Evolutionary conservation across 176 grass and related monocot genomes (phyloP).

Genomic region (Musa beccarii): DNA sequence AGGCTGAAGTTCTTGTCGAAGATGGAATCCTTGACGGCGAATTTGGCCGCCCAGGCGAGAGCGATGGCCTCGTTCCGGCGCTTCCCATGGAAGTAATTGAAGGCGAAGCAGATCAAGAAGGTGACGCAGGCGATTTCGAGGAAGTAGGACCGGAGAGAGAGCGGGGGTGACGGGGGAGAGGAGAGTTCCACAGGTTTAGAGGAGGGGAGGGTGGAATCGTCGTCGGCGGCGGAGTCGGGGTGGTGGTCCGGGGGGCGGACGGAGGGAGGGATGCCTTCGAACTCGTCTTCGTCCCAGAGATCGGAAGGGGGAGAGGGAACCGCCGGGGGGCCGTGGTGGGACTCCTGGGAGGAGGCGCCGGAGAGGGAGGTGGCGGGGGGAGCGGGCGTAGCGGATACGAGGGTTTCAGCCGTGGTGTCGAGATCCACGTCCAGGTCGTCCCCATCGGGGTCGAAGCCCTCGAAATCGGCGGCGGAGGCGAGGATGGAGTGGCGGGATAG

Average conservation of each 20-base stretch:
- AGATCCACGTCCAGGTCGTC: background rate
- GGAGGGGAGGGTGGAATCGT: background rate
- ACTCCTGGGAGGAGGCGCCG: conserved; percentile 26
- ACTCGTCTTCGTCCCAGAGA: conserved; percentile 98
- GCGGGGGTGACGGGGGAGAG: background rate
- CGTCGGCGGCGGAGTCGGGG: background rate
- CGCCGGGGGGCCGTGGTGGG: conserved; percentile 13
- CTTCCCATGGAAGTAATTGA: conserved; percentile 90
- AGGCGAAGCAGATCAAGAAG: conserved; percentile 83
- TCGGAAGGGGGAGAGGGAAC: conserved; percentile 30
- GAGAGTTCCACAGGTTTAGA: background rate
- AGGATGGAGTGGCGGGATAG: conserved; percentile 59
- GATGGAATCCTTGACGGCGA: conserved; percentile 69
- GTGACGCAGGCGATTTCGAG: conserved; percentile 70
- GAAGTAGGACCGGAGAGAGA: conserved; percentile 40
- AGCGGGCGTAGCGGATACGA: conserved; percentile 28
- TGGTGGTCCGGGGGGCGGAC: conserved; percentile 12
- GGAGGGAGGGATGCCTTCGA: conserved; percentile 63
- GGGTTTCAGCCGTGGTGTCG: background rate
- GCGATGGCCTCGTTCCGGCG: conserved; percentile 75
- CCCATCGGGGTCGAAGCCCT: conserved; percentile 15
- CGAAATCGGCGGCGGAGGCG: conserved; percentile 24
- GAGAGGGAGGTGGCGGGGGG: conserved; percentile 33
- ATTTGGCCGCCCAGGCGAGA: conserved; percentile 76
- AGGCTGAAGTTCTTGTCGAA: conserved; percentile 99